Evolutionary conservation across 371 early-diverging fungal genomes (phyloP), one percentile per base, ranked within the genome.

Genomic region (Chytridiales sp.): DNA sequence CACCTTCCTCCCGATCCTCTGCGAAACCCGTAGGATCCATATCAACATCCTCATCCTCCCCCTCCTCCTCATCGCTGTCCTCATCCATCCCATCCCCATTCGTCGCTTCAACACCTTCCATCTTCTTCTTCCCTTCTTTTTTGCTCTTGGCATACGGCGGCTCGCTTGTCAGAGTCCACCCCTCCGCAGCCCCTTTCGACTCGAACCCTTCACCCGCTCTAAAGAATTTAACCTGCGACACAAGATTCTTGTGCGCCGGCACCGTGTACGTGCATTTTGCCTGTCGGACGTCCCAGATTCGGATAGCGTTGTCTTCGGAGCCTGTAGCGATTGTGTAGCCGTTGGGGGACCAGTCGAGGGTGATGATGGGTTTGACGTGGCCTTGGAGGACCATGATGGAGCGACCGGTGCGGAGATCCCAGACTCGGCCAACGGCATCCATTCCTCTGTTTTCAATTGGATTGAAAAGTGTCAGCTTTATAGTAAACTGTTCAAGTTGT

Each of bases 321-420:
- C 78, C 81, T 0, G 81, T 76, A 13, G 74, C 79, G 26, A 81
- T 22, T 21, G 69, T 68, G 59, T 78, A 85, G 54, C 92, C 92
- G 73, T 94, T 92, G 11, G 94, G 95, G 19, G 91, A 81, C 87
- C 94, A 97, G 68, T 95, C 95, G 4, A 94, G 68, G 1, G 85
- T 83, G 11, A 90, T 71, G 32, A 97, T 91, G 60, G 92, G 91
- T 53, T 90, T 87, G 30, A 94, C 88, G 66, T 97, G 98, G 1
- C 96, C 96, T 61, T 90, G 85, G 35, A 95, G 78, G 29, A 85
- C 85, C 85, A 94, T 86, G 2, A 94, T 83, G 0, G 90, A 88
- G 59, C 92, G 78, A 1, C 98, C 98, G 3, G 92, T 89, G 49
- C 98, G 82, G 47, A 91, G 75, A 77, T 97, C 98, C 98, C 98